Evolutionary conservation across 148 eudicot genomes (phyloP).

Genomic region (Rhododendron mucronatum): DNA sequence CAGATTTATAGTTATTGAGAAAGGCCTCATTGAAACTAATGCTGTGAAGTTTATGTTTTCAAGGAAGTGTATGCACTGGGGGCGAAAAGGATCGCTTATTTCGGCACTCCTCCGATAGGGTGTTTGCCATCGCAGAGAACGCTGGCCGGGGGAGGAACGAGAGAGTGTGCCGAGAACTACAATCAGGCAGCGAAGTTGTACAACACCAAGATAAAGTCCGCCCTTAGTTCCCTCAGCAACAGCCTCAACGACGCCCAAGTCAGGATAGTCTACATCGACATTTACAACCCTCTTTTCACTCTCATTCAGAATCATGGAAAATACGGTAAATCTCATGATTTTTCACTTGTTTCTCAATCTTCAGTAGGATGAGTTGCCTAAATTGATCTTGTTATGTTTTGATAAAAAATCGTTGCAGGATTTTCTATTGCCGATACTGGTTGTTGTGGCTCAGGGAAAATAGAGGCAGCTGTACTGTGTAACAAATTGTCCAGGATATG

Average conservation of each 20-base stretch:
- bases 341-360: neutral
- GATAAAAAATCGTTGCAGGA: neutral
- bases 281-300: conserved; percentile 39
- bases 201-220: conserved; percentile 33
- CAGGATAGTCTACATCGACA: conserved; percentile 41
- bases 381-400: neutral
- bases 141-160: conserved; percentile 29
- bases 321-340: conserved; percentile 33
- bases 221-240: conserved; percentile 15
- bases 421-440: neutral
- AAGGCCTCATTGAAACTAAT: neutral
- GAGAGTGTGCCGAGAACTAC: conserved; percentile 27
- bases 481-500: conserved; percentile 1
- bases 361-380: neutral
- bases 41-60: neutral
- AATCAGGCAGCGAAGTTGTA: conserved; percentile 32
- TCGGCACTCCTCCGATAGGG: conserved; percentile 45
- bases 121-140: conserved; percentile 56
- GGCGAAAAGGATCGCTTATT: conserved; percentile 34
- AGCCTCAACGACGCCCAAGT: conserved; percentile 20
- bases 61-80: conserved; percentile 41
- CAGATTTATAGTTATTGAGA: too few species aligned
- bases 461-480: neutral
- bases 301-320: conserved; percentile 34
- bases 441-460: neutral